phyloP scores from a whole-genome alignment of 345 rosid genomes.

The Melastoma malabathricum region DNA sequence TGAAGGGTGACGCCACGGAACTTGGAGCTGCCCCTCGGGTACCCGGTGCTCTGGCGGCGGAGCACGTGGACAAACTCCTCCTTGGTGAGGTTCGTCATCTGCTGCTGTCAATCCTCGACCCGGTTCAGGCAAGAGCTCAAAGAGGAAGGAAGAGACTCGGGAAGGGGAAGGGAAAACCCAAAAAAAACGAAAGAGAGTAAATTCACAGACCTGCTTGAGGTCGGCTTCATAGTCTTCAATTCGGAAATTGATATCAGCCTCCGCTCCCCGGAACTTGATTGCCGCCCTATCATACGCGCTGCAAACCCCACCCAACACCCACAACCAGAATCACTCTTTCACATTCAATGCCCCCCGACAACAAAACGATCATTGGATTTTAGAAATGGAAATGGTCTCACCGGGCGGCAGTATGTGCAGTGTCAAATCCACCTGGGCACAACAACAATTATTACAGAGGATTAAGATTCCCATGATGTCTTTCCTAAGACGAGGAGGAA shows the following conservation, averaged over 20 bases:
- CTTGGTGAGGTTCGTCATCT: constrained; percentile 79
- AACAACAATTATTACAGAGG: too few species aligned
- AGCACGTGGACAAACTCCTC: constrained; percentile 95
- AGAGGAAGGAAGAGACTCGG: too few species aligned
- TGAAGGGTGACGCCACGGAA: constrained; percentile 96
- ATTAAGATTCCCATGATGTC: too few species aligned
- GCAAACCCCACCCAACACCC: background rate
- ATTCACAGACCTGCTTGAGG: constrained; percentile 59
- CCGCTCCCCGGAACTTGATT: constrained; percentile 82
- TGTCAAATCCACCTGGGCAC: constrained; percentile 86
- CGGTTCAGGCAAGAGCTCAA: too few species aligned
- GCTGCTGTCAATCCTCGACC: constrained; percentile 11
- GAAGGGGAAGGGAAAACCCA: constrained; percentile 2
- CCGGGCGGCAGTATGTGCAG: constrained; percentile 99
- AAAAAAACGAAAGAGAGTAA: background rate
- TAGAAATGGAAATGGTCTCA: constrained; percentile 6
- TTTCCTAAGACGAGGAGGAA: too few species aligned
- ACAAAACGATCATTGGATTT: too few species aligned
- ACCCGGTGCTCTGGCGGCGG: constrained; percentile 93
- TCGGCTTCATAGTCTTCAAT: constrained; percentile 78
- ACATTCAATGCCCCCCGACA: too few species aligned
- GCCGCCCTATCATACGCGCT: constrained; percentile 99
- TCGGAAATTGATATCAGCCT: constrained; percentile 86
- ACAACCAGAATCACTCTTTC: too few species aligned
- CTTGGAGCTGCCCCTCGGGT: constrained; percentile 92